Percentiles rank a stretch among this genome's conserved stretches.
These are phyloP conservation scores for Nicotiana obtusifolia DNA, from an alignment of 257 asterid species.

Conservation along the genomic window DNA sequence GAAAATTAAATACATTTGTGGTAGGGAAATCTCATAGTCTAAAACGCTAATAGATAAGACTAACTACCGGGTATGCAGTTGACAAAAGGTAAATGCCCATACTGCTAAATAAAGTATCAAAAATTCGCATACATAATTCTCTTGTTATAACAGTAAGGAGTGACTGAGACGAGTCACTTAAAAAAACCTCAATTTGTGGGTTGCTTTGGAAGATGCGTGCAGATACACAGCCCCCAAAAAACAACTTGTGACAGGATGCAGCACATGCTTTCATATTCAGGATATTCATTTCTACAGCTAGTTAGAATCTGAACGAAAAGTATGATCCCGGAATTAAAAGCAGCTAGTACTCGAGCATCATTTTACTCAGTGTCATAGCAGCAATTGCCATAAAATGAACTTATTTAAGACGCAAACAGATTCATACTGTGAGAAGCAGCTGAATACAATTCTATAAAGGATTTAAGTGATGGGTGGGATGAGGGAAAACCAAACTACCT, in stretches of 20 bases:
- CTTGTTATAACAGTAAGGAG: neutral
- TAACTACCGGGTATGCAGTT: neutral
- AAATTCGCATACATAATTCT: neutral
- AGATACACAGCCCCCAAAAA: neutral
- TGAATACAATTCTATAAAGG: neutral
- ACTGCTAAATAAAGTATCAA: neutral
- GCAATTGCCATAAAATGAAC: neutral
- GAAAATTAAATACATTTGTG: neutral
- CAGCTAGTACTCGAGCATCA: neutral
- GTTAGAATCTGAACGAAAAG: neutral
- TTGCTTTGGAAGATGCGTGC: neutral
- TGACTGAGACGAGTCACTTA: neutral
- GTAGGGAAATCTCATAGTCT: neutral
- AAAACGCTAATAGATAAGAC: neutral
- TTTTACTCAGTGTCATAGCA: neutral
- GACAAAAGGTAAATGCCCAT: neutral
- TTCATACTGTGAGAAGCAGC: neutral
- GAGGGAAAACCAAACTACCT: slow-evolving; percentile 36
- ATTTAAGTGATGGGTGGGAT: neutral
- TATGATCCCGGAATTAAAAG: neutral
- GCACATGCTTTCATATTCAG: neutral
- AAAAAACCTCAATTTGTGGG: neutral
- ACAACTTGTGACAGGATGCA: neutral
- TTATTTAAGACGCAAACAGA: neutral
- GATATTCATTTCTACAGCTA: neutral